phyloP scores from a whole-genome alignment of 169 alveolate genomes.

The Plasmodium gallinaceum region DNA sequence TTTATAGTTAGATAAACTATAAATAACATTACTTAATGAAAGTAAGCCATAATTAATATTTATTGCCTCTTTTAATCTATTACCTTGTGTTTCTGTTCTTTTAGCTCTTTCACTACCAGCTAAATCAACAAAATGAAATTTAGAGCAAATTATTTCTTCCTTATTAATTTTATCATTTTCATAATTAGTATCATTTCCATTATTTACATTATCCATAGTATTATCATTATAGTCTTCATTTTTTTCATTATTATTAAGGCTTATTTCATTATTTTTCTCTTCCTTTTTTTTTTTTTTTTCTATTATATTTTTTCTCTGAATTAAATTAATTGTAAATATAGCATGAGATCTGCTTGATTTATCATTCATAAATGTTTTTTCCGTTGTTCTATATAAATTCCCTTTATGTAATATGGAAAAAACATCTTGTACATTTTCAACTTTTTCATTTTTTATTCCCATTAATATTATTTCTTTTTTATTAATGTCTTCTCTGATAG shows the following conservation, averaged over 20 bases:
- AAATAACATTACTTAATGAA: constrained; percentile 79
- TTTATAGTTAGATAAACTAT: constrained; percentile 83
- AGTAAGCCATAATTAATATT: constrained; percentile 82
- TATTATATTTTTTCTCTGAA: constrained; percentile 72
- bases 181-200: constrained; percentile 86
- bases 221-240: constrained; percentile 84
- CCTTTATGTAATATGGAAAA: constrained; percentile 43
- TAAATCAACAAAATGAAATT: constrained; percentile 41
- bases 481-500: constrained; percentile 50
- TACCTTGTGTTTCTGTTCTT: constrained; percentile 87
- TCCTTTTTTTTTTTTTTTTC: constrained; percentile 10
- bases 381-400: constrained; percentile 56
- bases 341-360: constrained; percentile 93
- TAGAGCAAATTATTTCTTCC: constrained; percentile 32
- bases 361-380: constrained; percentile 89
- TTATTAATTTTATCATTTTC: constrained; percentile 83
- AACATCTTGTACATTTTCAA: constrained; percentile 32
- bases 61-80: constrained; percentile 88
- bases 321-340: constrained; percentile 91
- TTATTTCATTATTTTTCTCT: neutral
- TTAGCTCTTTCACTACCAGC: constrained; percentile 83
- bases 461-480: constrained; percentile 50
- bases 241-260: neutral
- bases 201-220: constrained; percentile 81
- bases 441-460: constrained; percentile 59